Base-by-base conservation (phyloP, 2,329 filamentous ascomycete genomes). In the Neobulgaria alba region DNA sequence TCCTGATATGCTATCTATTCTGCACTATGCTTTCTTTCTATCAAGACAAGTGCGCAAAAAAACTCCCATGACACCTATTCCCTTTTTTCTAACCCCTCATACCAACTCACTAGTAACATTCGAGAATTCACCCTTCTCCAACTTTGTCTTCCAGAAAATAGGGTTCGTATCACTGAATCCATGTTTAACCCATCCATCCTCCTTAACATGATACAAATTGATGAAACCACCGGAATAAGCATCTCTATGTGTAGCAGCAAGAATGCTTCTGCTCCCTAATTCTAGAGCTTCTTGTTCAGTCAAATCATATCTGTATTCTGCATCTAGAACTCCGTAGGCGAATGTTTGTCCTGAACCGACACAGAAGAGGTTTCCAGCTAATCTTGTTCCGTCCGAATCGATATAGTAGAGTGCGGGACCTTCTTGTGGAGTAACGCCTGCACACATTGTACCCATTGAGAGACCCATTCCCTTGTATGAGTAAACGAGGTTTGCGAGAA, bases 361-460 rank as follows among this genome's bases (percentile, higher is more conserved):
- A 64, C 92, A 98, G 74, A 98, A 98, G 48, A 98, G 73, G 71
- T 98, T 95, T 36, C 92, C 92, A 15, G 86, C 70, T 45, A 98
- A 75, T 39, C 92, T 77, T 16, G 92, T 96, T 61, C 92, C 92
- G 67, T 98, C 92, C 50, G 82, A 89, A 71, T 98, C 92, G 67
- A 98, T 93, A 69, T 98, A 98, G 77, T 98, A 98, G 46, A 98
- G 82, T 30, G 92, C 92, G 18, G 92, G 92, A 9, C 92, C 92
- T 72, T 96, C 90, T 67, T 90, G 83, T 53, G 86, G 83, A 50
- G 92, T 92, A 53, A 98, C 92, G 59, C 92, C 92, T 26, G 92
- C 90, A 66, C 92, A 95, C 92, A 98, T 98, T 60, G 92, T 98
- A 55, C 92, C 92, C 92, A 98, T 98, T 63, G 86, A 94, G 58